Conservation (phyloP, 805 yeast species). For the Candida manassasensis region DNA sequence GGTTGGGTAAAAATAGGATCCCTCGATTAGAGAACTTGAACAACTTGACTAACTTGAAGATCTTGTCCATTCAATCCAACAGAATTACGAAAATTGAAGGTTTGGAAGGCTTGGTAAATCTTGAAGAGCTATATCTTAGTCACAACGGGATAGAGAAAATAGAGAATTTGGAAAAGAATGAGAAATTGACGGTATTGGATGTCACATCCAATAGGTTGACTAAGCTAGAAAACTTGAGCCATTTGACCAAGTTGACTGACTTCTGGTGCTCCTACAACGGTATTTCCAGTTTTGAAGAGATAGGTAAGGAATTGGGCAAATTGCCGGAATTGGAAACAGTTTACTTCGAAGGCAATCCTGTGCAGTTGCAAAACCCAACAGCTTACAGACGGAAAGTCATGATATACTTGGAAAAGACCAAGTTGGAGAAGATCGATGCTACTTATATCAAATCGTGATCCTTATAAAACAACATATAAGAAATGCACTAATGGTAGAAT, state of each 20-base stretch:
- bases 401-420: constrained; percentile 62
- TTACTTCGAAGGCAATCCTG: constrained; percentile 89
- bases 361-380: constrained; percentile 68
- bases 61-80: constrained; percentile 87
- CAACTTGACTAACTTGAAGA: constrained; percentile 55
- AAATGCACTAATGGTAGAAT: too few relatives aligned
- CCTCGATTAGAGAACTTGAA: constrained; percentile 57
- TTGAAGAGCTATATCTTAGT: constrained; percentile 85
- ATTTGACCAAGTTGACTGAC: constrained; percentile 73
- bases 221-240: constrained; percentile 59
- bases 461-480: too few relatives aligned
- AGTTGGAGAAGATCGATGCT: constrained; percentile 84
- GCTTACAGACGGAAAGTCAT: constrained; percentile 81
- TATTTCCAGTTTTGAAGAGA: constrained; percentile 61
- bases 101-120: constrained; percentile 59
- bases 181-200: constrained; percentile 69
- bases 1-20: constrained; percentile 91
- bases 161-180: constrained; percentile 72
- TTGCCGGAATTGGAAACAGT: constrained; percentile 75
- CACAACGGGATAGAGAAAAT: constrained; percentile 74
- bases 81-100: constrained; percentile 76
- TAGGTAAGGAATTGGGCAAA: constrained; percentile 59
- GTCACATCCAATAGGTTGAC: constrained; percentile 70
- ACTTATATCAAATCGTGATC: constrained; percentile 46
- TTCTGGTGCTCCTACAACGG: constrained; percentile 87